Conservation (phyloP, 2,329 filamentous ascomycete genomes). For the Monosporascus sp. region DNA sequence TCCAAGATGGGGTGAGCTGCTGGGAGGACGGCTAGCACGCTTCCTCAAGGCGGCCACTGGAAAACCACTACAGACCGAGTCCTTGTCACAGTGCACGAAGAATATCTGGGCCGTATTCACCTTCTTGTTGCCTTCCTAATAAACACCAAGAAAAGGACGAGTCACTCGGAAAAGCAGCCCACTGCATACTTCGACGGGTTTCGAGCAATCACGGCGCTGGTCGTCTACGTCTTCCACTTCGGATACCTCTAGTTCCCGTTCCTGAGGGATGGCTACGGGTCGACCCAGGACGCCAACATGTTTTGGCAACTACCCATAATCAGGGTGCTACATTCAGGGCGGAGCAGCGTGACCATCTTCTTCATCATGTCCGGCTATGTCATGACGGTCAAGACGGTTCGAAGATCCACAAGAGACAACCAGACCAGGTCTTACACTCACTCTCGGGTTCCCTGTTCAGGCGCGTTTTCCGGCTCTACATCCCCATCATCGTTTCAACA, state of each 20-base stretch:
- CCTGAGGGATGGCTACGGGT: constrained; percentile 1
- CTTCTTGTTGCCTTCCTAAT: constrained; percentile 1
- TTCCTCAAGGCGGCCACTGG: not conserved
- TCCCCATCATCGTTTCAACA: constrained; percentile 20
- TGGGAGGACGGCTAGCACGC: not conserved
- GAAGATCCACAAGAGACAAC: constrained; percentile 10
- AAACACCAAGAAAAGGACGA: not conserved
- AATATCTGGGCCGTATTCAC: not conserved
- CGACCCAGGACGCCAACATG: not conserved
- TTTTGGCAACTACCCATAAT: constrained; percentile 25
- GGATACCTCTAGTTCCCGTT: constrained; percentile 4
- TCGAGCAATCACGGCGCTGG: not conserved
- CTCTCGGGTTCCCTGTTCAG: constrained; percentile 21
- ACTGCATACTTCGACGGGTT: constrained; percentile 3
- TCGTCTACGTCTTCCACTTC: constrained; percentile 5
- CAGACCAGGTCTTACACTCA: constrained; percentile 9
- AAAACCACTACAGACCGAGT: not conserved
- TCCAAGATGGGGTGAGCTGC: not conserved
- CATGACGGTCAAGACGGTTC: constrained; percentile 26
- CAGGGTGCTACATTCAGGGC: constrained; percentile 22
- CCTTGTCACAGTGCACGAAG: not conserved
- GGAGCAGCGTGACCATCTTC: constrained; percentile 29
- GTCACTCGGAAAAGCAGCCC: not conserved
- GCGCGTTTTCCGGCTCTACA: constrained; percentile 26
- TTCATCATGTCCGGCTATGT: constrained; percentile 33